These are phyloP conservation scores for Volvariella surrecta DNA, from an alignment of 1,284 basidiomycete species.

Conservation along the genomic window DNA sequence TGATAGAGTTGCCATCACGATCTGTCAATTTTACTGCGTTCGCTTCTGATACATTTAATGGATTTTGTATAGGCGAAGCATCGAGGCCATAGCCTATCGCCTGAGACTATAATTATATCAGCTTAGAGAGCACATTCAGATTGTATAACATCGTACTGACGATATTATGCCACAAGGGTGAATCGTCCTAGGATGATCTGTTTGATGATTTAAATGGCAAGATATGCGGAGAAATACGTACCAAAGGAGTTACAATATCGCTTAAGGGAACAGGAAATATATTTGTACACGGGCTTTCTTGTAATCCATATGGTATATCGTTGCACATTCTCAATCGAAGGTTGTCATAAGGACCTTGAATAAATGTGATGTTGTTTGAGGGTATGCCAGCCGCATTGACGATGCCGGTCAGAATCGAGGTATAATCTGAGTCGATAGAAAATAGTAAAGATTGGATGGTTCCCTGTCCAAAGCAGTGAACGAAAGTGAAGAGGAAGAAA, in stretches of 20 bases:
- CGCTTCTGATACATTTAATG: no score
- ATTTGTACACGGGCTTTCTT: slow-evolving; percentile 20
- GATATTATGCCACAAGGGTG: not conserved
- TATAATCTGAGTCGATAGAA: slow-evolving; percentile 34
- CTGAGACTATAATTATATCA: no score
- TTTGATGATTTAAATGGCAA: no score
- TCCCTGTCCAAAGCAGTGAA: slow-evolving; percentile 34
- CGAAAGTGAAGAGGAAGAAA: slow-evolving; percentile 39
- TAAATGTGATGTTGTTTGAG: slow-evolving; percentile 27
- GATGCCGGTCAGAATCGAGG: slow-evolving; percentile 28
- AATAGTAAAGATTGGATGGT: slow-evolving; percentile 42
- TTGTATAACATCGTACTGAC: not conserved
- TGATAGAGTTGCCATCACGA: slow-evolving; percentile 9
- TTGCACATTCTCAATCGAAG: slow-evolving; percentile 36
- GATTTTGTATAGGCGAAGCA: no score
- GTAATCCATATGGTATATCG: slow-evolving; percentile 29
- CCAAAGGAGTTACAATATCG: no score
- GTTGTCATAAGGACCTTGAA: slow-evolving; percentile 22
- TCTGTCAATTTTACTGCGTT: no score
- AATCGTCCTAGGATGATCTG: not conserved
- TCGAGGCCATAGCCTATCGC: no score
- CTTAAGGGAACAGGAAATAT: slow-evolving; percentile 18
- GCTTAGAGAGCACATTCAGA: no score
- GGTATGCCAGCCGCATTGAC: slow-evolving; percentile 29
- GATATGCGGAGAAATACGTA: no score